These are phyloP conservation scores for Bipolaris gigantea DNA, from an alignment of 2,329 filamentous ascomycete genomes.

Conservation along the genomic window DNA sequence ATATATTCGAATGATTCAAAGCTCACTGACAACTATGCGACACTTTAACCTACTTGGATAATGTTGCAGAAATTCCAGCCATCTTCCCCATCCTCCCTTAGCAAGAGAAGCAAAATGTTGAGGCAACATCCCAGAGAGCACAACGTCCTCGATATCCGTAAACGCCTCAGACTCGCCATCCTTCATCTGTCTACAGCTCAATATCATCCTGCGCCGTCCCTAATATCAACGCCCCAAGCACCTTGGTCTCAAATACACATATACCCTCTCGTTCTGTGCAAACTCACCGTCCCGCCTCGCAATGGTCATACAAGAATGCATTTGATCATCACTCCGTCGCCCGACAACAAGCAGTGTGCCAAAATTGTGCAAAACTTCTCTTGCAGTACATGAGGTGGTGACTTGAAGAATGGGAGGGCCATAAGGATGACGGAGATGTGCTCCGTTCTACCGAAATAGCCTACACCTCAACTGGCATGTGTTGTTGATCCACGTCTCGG, in stretches of 20 bases:
- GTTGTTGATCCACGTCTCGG: too few relatives aligned
- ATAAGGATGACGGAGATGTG: too few relatives aligned
- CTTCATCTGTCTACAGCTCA: conserved; percentile 46
- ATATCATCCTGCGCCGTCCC: conserved; percentile 58
- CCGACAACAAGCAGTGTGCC: conserved; percentile 50
- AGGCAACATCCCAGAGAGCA: conserved; percentile 30
- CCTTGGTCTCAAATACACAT: conserved; percentile 56
- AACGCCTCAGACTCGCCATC: conserved; percentile 37
- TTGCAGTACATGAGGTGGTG: too few relatives aligned
- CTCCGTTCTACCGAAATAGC: too few relatives aligned
- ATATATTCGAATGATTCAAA: conserved; percentile 45
- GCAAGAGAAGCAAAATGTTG: conserved; percentile 5
- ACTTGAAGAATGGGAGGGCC: too few relatives aligned
- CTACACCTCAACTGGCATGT: too few relatives aligned
- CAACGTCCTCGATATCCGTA: conserved; percentile 37
- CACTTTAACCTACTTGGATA: conserved; percentile 51
- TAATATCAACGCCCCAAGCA: conserved; percentile 55
- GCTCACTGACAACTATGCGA: conserved; percentile 51
- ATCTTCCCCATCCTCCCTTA: conserved; percentile 14
- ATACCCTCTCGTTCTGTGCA: conserved; percentile 49
- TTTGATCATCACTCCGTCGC: conserved; percentile 48
- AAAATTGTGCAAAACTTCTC: conserved; percentile 42
- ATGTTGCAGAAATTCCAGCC: conserved; percentile 38
- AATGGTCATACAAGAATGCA: conserved; percentile 44
- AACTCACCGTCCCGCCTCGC: conserved; percentile 37